These are phyloP conservation scores for Fusarium buxicola DNA, from an alignment of 2,329 filamentous ascomycete genomes.

Conservation along the genomic window DNA sequence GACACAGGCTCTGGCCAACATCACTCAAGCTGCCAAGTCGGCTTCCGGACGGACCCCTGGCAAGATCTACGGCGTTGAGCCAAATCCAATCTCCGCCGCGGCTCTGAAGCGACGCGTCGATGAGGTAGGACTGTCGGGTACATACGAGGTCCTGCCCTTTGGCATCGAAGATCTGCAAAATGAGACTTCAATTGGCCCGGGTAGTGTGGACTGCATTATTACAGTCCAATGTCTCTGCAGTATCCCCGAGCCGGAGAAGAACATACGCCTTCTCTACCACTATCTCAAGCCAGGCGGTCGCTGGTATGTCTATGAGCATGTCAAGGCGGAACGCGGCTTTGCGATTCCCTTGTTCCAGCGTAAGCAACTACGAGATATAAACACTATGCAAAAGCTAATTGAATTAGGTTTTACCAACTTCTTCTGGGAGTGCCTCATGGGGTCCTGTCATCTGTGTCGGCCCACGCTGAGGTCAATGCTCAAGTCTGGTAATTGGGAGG, in stretches of 20 bases:
- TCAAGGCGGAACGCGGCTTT: background rate
- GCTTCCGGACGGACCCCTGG: background rate
- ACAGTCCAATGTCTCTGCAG: conserved; percentile 5
- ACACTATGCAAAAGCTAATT: background rate
- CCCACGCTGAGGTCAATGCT: background rate
- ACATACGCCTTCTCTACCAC: conserved; percentile 4
- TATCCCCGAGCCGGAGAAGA: conserved; percentile 3
- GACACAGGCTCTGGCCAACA: background rate
- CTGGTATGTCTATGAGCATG: conserved; percentile 7
- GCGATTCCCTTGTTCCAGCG: background rate
- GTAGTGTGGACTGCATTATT: conserved; percentile 1
- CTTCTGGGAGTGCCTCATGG: background rate
- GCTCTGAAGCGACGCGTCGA: conserved; percentile 1
- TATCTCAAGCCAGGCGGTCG: conserved; percentile 3
- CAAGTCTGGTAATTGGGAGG: background rate
- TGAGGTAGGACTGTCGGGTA: background rate
- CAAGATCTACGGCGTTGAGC: conserved; percentile 4
- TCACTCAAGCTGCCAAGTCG: background rate
- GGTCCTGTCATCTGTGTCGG: conserved; percentile 2
- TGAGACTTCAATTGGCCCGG: conserved; percentile 1
- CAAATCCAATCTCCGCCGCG: conserved; percentile 2
- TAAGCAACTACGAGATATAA: background rate
- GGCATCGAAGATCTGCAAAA: conserved; percentile 1
- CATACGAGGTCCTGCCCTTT: conserved; percentile 1
- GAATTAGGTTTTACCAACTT: background rate